phyloP scores from a whole-genome alignment of 352 stramenopile genomes.

The Pythium oligandrum region DNA sequence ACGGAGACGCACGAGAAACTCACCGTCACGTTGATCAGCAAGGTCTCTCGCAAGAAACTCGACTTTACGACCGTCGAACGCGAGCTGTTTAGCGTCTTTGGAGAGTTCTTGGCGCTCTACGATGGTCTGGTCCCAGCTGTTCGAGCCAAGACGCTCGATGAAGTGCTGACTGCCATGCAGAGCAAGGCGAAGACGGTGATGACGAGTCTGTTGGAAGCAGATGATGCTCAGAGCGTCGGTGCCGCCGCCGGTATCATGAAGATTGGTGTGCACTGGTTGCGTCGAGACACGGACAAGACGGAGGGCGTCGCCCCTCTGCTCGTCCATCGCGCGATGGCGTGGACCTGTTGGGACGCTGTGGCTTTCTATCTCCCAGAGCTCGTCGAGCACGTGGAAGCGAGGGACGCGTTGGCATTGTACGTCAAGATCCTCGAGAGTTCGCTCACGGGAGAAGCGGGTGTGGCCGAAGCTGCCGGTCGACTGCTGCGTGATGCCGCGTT shows the following conservation, averaged over 20 bases:
- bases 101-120: slow-evolving; percentile 72
- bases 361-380: slow-evolving; percentile 70
- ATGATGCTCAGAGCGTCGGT: slow-evolving; percentile 10
- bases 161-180: slow-evolving; percentile 38
- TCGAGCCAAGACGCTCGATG: slow-evolving; percentile 39
- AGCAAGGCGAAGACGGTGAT: slow-evolving; percentile 26
- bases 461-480: slow-evolving; percentile 12
- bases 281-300: slow-evolving; percentile 14
- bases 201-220: slow-evolving; percentile 28
- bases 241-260: slow-evolving; percentile 60
- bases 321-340: slow-evolving; percentile 51
- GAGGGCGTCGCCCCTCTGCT: slow-evolving; percentile 33
- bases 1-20: slow-evolving; percentile 49
- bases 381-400: slow-evolving; percentile 23
- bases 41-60: slow-evolving; percentile 3
- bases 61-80: slow-evolving; percentile 39
- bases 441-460: neutral
- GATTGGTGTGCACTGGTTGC: slow-evolving; percentile 66
- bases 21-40: slow-evolving; percentile 15
- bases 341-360: slow-evolving; percentile 65
- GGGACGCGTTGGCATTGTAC: slow-evolving; percentile 9
- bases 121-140: slow-evolving; percentile 33
- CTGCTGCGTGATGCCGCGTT: slow-evolving; percentile 72
- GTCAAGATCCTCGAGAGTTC: slow-evolving; percentile 12
- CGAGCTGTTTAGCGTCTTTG: slow-evolving; percentile 70